Conservation (phyloP, 2,329 filamentous ascomycete species). For the Orbilia blumenaviensis region DNA sequence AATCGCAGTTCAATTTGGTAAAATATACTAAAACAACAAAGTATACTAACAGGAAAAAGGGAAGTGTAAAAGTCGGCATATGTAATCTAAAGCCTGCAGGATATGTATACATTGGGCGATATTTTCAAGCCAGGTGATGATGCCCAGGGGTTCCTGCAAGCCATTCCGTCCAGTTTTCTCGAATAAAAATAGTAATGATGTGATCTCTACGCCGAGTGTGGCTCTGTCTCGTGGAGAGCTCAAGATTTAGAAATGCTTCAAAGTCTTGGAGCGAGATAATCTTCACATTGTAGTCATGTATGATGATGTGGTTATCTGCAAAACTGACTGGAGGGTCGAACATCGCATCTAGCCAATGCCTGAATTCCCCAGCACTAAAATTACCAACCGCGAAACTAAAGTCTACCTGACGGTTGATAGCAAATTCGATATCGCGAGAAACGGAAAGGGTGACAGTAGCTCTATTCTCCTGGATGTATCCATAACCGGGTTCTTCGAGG, state of each 20-base stretch:
- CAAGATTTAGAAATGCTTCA: constrained; percentile 39
- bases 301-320: constrained; percentile 27
- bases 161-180: constrained; percentile 39
- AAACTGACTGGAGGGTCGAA: constrained; percentile 38
- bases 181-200: constrained; percentile 33
- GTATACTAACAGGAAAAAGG: not conserved
- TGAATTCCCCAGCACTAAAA: constrained; percentile 30
- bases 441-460: constrained; percentile 8
- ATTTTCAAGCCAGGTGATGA: constrained; percentile 3
- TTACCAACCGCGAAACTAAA: constrained; percentile 28
- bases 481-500: not conserved
- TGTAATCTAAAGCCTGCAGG: not conserved
- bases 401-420: constrained; percentile 36
- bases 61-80: not conserved
- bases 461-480: not conserved
- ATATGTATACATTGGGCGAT: not conserved
- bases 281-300: constrained; percentile 31
- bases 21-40: not conserved
- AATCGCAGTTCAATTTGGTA: not conserved
- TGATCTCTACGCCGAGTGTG: constrained; percentile 10
- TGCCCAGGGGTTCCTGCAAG: constrained; percentile 25
- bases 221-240: not conserved
- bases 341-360: constrained; percentile 31
- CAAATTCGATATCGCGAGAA: constrained; percentile 42
- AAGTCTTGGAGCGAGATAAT: constrained; percentile 34